Evolutionary conservation across 139 green algal species (phyloP), one percentile per base, ranked within the genome.

Genomic region (Chlorella sorokiniana): DNA sequence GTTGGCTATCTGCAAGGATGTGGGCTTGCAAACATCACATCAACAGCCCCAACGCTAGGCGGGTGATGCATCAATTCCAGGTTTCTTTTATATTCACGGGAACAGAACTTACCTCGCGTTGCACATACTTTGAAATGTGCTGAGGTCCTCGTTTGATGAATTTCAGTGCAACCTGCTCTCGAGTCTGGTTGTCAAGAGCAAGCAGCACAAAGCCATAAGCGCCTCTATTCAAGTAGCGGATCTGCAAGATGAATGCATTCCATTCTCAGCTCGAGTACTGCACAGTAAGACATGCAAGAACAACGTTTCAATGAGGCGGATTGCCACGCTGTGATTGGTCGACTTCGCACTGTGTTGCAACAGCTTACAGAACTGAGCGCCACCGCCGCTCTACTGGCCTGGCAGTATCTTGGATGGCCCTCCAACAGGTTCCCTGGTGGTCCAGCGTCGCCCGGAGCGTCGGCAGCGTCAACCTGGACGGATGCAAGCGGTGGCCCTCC

Each of bases 121-220:
- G 90, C 38, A 99, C 96, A 87, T 99, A 98, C 84, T 99, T 97
- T 64, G 91, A 96, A 42, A 98, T 91, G 67, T 88, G 90, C 48
- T 95, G 62, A 44, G 83, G 73, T 10, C 84, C 84, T 27, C 84
- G 81, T 33, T 85, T 51, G 9, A 89, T 88, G 63, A 89, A 89
- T 69, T 89, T 89, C 14, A 89, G 56, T 2, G 85, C 85, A 41
- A 89, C 83, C 31, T 77, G 41, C 73, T 89, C 84, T 3, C 33
- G 35, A 14, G 83, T 86, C 35, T 79, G 27, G 10, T 42, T 79
- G 42, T 89, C 85, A 8, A 48, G 8, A 8, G 83, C 85, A 1
- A 82, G 37, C 2, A 89, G 61, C 1, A 89, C 85, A 37, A 82
- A 59, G 65, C 85, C 85, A n/a, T 85, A 88, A 22, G 71, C 74